Percentiles rank a stretch among this genome's conserved stretches.
Evolutionary conservation across 2,329 filamentous ascomycete species (phyloP).

Genomic region (Sarocladium brachiariae): DNA sequence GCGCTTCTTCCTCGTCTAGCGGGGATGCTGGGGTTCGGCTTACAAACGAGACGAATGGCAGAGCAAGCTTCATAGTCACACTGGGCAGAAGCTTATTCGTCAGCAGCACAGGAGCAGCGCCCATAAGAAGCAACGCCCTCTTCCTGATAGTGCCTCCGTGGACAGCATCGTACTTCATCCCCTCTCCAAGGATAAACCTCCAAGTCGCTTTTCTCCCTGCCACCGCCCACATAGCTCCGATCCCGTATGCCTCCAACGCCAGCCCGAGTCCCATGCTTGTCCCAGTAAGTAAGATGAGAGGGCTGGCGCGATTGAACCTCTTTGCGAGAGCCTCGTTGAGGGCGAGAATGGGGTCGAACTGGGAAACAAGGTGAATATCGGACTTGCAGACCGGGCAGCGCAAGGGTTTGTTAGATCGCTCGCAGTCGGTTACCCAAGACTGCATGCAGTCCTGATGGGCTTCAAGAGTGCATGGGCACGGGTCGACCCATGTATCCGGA

Average conservation of each 20-base stretch:
- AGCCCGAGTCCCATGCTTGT: slow-evolving; percentile 41
- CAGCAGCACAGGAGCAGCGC: slow-evolving; percentile 40
- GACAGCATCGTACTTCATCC: slow-evolving; percentile 23
- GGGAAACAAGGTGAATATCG: slow-evolving; percentile 68
- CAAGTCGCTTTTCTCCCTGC: slow-evolving; percentile 39
- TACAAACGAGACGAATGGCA: slow-evolving; percentile 37
- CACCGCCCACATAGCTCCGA: slow-evolving; percentile 42
- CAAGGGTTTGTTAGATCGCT: slow-evolving; percentile 60
- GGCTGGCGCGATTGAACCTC: slow-evolving; percentile 44
- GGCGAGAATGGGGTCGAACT: slow-evolving; percentile 65
- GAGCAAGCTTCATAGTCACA: slow-evolving; percentile 33
- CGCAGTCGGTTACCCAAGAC: slow-evolving; percentile 88
- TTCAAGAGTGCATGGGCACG: slow-evolving; percentile 83
- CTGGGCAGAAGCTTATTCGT: slow-evolving; percentile 37
- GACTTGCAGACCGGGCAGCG: slow-evolving; percentile 86
- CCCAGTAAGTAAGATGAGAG: slow-evolving; percentile 60
- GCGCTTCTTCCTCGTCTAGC: too few relatives aligned
- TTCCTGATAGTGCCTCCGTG: slow-evolving; percentile 3
- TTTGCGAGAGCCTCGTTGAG: slow-evolving; percentile 53
- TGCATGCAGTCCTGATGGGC: slow-evolving; percentile 87
- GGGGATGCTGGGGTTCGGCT: slow-evolving; percentile 18
- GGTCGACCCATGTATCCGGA: slow-evolving; percentile 66
- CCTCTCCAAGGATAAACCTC: slow-evolving; percentile 32
- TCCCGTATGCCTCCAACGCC: slow-evolving; percentile 47
- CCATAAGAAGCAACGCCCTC: slow-evolving; percentile 29